Base-by-base conservation (phyloP, 148 eudicot species). In the Vaccinium myrtillus region DNA sequence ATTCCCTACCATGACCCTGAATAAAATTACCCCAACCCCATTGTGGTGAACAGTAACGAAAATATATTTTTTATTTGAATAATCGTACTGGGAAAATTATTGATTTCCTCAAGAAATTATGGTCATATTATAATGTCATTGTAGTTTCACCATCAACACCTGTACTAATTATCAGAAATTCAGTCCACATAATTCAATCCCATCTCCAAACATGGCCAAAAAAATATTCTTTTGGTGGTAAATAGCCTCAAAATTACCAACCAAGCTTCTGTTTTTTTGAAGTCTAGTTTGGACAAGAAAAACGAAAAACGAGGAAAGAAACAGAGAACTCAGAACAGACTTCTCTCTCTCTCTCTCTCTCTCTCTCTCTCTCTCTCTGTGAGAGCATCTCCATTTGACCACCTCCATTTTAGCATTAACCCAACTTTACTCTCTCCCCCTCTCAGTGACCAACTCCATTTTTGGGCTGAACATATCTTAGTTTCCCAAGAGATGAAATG, bases 401-500 rank as follows among this genome's bases (percentile, higher is more conserved):
- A 77, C 75, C 70, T 63, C 77, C 75, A 21, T 79, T 54, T 63
- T 77, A 25, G 58, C 43, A 78, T 14, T 25, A 23, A 30, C 49
- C 19, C 30, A 63, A 30, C 53, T 81, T 58, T 25, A 81, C 63
- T 75, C 84, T 36, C 43, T 36, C 65, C 49, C 48, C 48, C 19
- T 12, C 19, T 76, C 25, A 18, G 19, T 74, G 85, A 25, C 78
- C 70, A 82, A 79, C 70, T 63, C 77, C 75, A 30, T 79, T 54
- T 65, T 70, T 65, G 55, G 19, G 12, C 56, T 74, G 21, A 36
- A 43, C 82, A 75, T 85, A 16, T 71, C 58, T 56, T 43, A 71
- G 12, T 13, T 84, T 63, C 74, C 65, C 39, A 43, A 71, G 81
- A 27, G 67, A 77, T 86, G 88, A 77, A 71, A 84, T 78, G 84